Evolutionary conservation across 768 basidiomycete genomes (phyloP), one percentile per base, ranked within the genome.

Genomic region (Lepiota venenata): DNA sequence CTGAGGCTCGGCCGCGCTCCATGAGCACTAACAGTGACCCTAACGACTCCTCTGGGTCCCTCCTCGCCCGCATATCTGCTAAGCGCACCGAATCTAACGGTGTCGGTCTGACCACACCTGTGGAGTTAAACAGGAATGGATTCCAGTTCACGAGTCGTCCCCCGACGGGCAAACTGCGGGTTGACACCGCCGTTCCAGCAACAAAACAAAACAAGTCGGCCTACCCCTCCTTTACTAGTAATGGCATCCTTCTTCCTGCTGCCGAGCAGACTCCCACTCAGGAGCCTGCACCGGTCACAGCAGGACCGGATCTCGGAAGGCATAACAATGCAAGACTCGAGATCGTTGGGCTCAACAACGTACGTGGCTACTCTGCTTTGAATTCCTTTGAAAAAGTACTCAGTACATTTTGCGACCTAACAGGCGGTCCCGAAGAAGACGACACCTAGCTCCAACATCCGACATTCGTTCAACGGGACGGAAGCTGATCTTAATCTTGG

Each of bases 191-290:
- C 35, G 74, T 82, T 27, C 69, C 81, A 43, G 73, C 82, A 29
- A 63, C 79, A 56, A 84, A 79, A 64, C 89, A 91, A 73, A 92
- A 92, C 72, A 93, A 93, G 69, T 91, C 90, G 8, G 90, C 90
- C 0, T 92, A 88, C 62, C 90, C 91, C 3, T 77, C 83, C 51
- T 84, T 87, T 52, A 72, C 78, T 6, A 79, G 79, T 59, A 80
- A 80, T 50, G 83, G 83, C 14, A 78, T 85, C 44, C 69, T 87
- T 39, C 68, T 84, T 50, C 79, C 79, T 16, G 71, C 81, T 12
- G 75, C 78, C 43, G 87, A 88, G 42, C 82, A 82, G 46, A 68
- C 78, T 22, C 70, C 79, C 16, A 75, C 80, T 55, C 82, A 87
- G 66, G 88, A 87, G 18, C 88, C 89, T 53, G 86, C 84, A 46